Evolutionary conservation across 345 rosid genomes (phyloP).

Genomic region (Populus simonii): DNA sequence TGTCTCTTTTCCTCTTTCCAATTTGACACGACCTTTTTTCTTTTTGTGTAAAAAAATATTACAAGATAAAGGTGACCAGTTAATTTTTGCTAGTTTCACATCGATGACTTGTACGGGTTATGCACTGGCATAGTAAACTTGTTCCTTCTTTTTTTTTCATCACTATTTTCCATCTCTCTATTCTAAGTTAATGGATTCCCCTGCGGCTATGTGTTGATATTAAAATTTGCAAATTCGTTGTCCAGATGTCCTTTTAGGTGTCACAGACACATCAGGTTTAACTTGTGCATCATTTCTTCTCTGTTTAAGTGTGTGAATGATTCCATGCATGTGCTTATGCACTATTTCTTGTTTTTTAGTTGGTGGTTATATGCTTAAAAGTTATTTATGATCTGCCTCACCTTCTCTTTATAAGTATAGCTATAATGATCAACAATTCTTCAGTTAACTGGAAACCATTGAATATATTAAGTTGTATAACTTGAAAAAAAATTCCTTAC

Average conservation of each 20-base stretch:
- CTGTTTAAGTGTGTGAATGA: not conserved
- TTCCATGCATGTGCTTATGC: not conserved
- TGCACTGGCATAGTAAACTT: not conserved
- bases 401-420: not conserved
- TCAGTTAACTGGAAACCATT: not conserved
- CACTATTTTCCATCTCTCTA: not conserved
- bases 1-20: not conserved
- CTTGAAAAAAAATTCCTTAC: not conserved
- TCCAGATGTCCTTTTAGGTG: not conserved
- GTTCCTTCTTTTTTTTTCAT: not conserved
- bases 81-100: not conserved
- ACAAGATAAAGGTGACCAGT: not conserved
- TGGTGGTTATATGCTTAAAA: not conserved
- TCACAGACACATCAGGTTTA: not conserved
- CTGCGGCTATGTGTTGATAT: not conserved
- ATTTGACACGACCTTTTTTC: not conserved
- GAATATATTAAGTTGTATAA: conserved; percentile 1
- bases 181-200: not conserved
- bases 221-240: too few relatives aligned
- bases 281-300: not conserved
- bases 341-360: not conserved
- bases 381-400: not conserved
- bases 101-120: not conserved
- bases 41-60: not conserved
- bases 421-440: not conserved